Evolutionary conservation across 306 rosid species (phyloP).

Genomic region (Pachyrhizus erosus): DNA sequence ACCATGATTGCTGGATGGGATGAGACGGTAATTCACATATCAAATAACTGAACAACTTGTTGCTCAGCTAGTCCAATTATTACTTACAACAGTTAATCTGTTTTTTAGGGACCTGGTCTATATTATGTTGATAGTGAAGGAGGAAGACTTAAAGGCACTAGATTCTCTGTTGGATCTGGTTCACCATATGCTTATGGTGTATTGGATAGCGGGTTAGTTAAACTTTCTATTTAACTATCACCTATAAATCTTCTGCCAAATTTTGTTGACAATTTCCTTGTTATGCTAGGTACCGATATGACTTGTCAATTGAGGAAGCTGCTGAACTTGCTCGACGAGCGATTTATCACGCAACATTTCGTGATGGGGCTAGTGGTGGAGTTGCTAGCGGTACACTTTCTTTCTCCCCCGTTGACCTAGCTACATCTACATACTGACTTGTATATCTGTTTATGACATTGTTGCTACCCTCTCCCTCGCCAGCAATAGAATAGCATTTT

Average conservation of each 20-base stretch:
- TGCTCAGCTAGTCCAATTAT: neutral
- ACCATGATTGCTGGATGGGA: slow-evolving; percentile 99
- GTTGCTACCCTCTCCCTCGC: neutral
- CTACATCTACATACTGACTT: slow-evolving; percentile 18
- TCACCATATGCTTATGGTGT: slow-evolving; percentile 99
- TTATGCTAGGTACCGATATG: slow-evolving; percentile 66
- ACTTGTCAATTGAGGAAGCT: slow-evolving; percentile 83
- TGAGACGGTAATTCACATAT: slow-evolving; percentile 71
- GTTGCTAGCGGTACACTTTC: slow-evolving; percentile 81
- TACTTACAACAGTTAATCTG: neutral
- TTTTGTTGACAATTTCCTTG: slow-evolving; percentile 32
- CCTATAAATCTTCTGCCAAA: neutral
- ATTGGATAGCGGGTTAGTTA: slow-evolving; percentile 76
- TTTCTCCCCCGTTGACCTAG: neutral
- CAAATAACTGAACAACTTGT: slow-evolving; percentile 5
- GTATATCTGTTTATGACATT: slow-evolving; percentile 5
- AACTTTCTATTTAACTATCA: slow-evolving; percentile 14
- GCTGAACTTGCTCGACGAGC: slow-evolving; percentile 88
- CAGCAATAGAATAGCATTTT: neutral
- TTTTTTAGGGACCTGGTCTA: slow-evolving; percentile 88
- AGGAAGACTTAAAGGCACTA: slow-evolving; percentile 91
- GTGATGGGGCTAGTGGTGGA: slow-evolving; percentile 99
- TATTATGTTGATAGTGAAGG: slow-evolving; percentile 98
- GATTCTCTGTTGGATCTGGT: slow-evolving; percentile 98
- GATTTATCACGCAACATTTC: slow-evolving; percentile 94